These are phyloP conservation scores for Escovopsis sp. DNA, from an alignment of 2,329 filamentous ascomycete genomes.

Conservation along the genomic window DNA sequence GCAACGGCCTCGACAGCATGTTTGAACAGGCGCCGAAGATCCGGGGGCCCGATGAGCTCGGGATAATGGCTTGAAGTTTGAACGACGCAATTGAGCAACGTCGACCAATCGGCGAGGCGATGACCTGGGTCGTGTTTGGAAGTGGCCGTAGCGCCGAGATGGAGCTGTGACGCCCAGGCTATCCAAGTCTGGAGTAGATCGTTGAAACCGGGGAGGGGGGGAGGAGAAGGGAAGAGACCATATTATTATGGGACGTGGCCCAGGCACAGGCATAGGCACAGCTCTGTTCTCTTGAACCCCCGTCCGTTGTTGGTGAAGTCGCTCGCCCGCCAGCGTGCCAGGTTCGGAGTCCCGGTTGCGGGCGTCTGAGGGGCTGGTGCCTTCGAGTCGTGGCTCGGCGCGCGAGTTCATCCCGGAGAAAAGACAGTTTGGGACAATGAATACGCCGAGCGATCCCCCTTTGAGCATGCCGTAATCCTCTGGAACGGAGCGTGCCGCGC, in stretches of 20 bases:
- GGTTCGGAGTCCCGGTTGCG: background rate
- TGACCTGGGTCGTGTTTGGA: background rate
- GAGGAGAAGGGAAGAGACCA: too few relatives aligned
- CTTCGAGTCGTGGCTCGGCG: too few relatives aligned
- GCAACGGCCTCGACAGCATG: constrained; percentile 4
- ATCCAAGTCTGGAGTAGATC: background rate
- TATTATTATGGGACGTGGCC: background rate
- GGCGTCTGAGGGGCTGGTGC: background rate
- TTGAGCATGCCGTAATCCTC: too few relatives aligned
- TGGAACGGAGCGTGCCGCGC: too few relatives aligned
- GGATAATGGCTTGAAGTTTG: background rate
- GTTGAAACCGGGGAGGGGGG: constrained; percentile 3
- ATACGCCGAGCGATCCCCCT: too few relatives aligned
- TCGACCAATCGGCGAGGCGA: constrained; percentile 6
- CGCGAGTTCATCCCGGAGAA: too few relatives aligned
- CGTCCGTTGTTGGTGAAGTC: background rate
- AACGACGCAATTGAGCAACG: constrained; percentile 5
- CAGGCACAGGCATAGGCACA: too few relatives aligned
- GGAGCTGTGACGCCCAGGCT: constrained; percentile 1
- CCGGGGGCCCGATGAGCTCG: background rate
- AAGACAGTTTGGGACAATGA: too few relatives aligned
- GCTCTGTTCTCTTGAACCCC: too few relatives aligned
- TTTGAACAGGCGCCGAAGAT: constrained; percentile 7
- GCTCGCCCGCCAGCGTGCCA: background rate
- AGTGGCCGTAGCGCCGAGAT: constrained; percentile 6